Evolutionary conservation across 2,329 filamentous ascomycete genomes (phyloP).

Genomic region (Alternaria conjuncta): DNA sequence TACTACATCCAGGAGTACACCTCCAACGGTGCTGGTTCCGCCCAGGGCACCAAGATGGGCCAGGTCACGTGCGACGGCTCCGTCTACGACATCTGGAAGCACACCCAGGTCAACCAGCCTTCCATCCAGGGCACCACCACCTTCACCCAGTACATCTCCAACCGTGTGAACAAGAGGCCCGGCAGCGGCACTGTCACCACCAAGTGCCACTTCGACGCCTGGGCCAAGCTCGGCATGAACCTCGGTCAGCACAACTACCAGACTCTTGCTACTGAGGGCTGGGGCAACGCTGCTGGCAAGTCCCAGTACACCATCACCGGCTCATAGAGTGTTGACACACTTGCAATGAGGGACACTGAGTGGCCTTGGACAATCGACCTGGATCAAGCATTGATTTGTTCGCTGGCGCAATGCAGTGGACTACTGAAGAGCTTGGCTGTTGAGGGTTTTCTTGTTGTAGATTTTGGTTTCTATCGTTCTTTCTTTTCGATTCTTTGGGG

Average conservation of each 20-base stretch:
- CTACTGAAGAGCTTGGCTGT: not conserved
- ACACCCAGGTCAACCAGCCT: slow-evolving; percentile 50
- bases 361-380: not conserved
- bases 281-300: slow-evolving; percentile 37
- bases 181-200: slow-evolving; percentile 40
- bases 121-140: slow-evolving; percentile 57
- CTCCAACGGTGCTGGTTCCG: slow-evolving; percentile 49
- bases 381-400: not conserved
- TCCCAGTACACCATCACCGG: slow-evolving; percentile 35
- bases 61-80: slow-evolving; percentile 38
- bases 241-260: slow-evolving; percentile 38
- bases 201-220: slow-evolving; percentile 41
- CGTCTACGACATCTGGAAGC: slow-evolving; percentile 41
- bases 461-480: not conserved
- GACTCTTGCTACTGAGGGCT: slow-evolving; percentile 38
- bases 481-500: not conserved
- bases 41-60: slow-evolving; percentile 36
- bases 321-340: slow-evolving; percentile 9
- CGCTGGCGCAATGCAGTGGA: not conserved
- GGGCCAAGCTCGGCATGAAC: slow-evolving; percentile 33
- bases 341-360: not conserved
- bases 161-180: slow-evolving; percentile 33
- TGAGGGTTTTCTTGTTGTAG: not conserved
- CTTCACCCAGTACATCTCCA: slow-evolving; percentile 59
- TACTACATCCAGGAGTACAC: slow-evolving; percentile 60